Evolutionary conservation across 352 stramenopile species (phyloP).

Genomic region (Phytophthora sp.): DNA sequence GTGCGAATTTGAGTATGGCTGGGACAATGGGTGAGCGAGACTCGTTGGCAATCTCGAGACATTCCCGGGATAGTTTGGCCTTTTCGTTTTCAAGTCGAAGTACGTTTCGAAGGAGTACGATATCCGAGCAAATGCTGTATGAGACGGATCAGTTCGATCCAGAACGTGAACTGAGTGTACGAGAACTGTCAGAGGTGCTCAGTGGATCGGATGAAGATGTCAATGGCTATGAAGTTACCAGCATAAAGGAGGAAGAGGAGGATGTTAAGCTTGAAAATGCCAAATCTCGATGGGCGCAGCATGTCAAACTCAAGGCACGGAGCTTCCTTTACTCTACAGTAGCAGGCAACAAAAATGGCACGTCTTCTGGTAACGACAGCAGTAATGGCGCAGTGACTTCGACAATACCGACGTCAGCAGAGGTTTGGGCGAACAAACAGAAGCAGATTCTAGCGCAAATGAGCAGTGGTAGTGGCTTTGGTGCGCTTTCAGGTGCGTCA

Average conservation of each 20-base stretch:
- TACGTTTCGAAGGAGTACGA: conserved; percentile 80
- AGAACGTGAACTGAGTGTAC: conserved; percentile 74
- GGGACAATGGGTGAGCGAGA: conserved; percentile 35
- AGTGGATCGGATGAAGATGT: conserved; percentile 64
- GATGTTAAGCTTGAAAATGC: conserved; percentile 84
- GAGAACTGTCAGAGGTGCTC: conserved; percentile 79
- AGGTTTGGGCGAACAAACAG: conserved; percentile 80
- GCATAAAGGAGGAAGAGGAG: conserved; percentile 88
- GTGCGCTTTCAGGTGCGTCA: conserved; percentile 16
- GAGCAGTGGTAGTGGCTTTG: conserved; percentile 32
- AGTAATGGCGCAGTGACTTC: conserved; percentile 39
- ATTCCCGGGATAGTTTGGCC: conserved; percentile 52
- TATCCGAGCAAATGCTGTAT: conserved; percentile 86
- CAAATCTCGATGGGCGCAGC: conserved; percentile 83
- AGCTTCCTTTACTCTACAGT: conserved; percentile 80
- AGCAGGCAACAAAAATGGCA: conserved; percentile 41
- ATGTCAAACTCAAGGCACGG: conserved; percentile 84
- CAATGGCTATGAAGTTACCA: conserved; percentile 79
- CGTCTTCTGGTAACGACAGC: conserved; percentile 11
- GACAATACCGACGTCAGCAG: conserved; percentile 45
- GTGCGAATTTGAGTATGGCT: conserved; percentile 15
- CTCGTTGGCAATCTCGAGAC: conserved; percentile 44
- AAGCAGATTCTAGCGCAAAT: conserved; percentile 71
- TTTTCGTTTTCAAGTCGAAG: conserved; percentile 83
- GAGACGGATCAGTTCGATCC: conserved; percentile 87